These are phyloP conservation scores for Colletotrichum phormii DNA, from an alignment of 2,329 filamentous ascomycete genomes.

Conservation along the genomic window DNA sequence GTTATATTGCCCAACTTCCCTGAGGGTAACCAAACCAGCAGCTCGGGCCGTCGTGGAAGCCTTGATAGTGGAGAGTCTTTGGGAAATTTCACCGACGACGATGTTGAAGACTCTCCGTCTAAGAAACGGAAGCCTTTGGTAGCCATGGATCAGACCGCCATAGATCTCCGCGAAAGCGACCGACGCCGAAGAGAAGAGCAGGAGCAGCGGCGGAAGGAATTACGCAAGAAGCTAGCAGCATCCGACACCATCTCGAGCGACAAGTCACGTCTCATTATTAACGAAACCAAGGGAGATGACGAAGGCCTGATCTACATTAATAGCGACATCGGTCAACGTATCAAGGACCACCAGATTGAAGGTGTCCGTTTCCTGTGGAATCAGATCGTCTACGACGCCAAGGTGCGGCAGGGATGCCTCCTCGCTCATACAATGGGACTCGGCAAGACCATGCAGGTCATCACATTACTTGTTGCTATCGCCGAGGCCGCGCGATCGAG, in stretches of 20 bases:
- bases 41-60: not conserved
- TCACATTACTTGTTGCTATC: constrained; percentile 83
- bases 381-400: constrained; percentile 73
- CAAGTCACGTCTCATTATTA: constrained; percentile 70
- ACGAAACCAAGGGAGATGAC: constrained; percentile 71
- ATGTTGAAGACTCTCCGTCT: constrained; percentile 45
- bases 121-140: constrained; percentile 59
- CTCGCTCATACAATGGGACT: constrained; percentile 92
- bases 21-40: not conserved
- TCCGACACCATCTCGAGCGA: constrained; percentile 57
- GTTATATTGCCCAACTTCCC: constrained; percentile 30
- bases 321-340: constrained; percentile 68
- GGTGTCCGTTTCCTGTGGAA: constrained; percentile 93
- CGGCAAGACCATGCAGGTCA: constrained; percentile 92
- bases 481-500: constrained; percentile 71
- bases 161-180: constrained; percentile 67
- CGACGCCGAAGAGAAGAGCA: constrained; percentile 64
- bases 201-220: constrained; percentile 61
- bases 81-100: constrained; percentile 25
- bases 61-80: not conserved
- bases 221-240: constrained; percentile 58
- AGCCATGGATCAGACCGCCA: constrained; percentile 61
- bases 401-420: constrained; percentile 77
- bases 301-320: constrained; percentile 74
- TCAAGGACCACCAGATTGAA: constrained; percentile 84